Evolutionary conservation across 345 rosid species (phyloP), one percentile per base, ranked within the genome.

Genomic region (Euphorbia peplus): DNA sequence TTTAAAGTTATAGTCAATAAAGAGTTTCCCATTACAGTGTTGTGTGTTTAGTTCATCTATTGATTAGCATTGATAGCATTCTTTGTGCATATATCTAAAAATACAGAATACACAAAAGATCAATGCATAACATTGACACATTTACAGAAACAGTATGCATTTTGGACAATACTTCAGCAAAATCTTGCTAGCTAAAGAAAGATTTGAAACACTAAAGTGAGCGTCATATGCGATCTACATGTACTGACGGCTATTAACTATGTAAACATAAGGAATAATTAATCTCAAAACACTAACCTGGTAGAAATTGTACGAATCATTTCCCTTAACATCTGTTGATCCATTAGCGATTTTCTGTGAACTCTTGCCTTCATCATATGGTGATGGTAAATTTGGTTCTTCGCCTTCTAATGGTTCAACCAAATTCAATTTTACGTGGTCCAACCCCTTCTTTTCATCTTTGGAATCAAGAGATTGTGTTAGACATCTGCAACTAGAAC

Each of bases 241-340:
- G 44, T 41, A 24, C 1, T 21, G 35, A 24, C 15, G 35, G n/a
- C 29, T 21, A 32, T 48, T 8, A 37, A 60, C 24, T 21, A 5
- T 47, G 19, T 1, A 60, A 4, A 19, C 19, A 61, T 32, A 25
- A 53, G 9, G 30, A 58, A 22, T 29, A 57, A 64, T 21, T 9
- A 54, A 69, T 58, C 48, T 64, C 12, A 61, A 42, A 48, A 11
- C 16, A 69, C 67, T 78, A 76, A 93, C 98, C 98, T 93, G 97
- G 76, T 89, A 93, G 80, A 91, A 89, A 75, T 82, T 86, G 82
- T 93, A 88, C 0, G 77, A 78, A 52, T 83, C 90, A 32, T 73
- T 83, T 32, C 84, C 90, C 77, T 86, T 85, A 42, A 73, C 72
- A 54, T 87, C 87, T 47, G 55, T 71, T 10, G 64, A 73, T 60